Evolutionary conservation across 148 eudicot genomes (phyloP).

Genomic region (Heliamphora exappendiculata): DNA sequence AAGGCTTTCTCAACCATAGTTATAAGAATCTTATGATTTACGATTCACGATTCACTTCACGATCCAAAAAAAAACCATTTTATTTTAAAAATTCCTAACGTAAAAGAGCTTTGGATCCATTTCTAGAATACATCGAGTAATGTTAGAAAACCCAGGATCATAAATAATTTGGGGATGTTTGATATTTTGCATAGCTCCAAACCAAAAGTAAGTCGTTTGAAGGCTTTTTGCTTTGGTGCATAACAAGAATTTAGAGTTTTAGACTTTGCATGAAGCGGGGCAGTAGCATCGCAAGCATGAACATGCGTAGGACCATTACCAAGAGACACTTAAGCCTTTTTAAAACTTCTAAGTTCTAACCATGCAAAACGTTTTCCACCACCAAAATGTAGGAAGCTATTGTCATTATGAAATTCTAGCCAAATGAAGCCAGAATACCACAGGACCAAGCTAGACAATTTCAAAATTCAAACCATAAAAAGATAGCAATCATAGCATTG

Average conservation of each 20-base stretch:
- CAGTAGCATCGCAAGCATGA: neutral
- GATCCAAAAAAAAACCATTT: neutral
- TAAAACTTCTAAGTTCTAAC: neutral
- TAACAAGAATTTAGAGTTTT: neutral
- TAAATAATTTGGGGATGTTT: neutral
- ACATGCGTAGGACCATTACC: neutral
- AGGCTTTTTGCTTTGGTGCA: neutral
- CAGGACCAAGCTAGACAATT: neutral
- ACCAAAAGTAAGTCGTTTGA: neutral
- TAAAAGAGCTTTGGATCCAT: no score
- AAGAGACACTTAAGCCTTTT: neutral
- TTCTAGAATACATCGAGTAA: neutral
- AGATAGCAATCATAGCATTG: neutral
- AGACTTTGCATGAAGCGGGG: neutral
- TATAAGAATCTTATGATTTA: no score
- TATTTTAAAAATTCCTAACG: neutral
- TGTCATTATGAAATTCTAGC: neutral
- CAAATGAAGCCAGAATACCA: neutral
- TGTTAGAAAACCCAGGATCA: neutral
- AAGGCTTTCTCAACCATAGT: no score
- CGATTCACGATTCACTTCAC: neutral
- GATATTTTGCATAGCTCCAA: neutral
- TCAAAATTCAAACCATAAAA: neutral
- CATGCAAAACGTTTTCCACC: neutral
- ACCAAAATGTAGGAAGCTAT: neutral